phyloP scores from a whole-genome alignment of 2,329 filamentous ascomycete species.

The Sarocladium kiliense region DNA sequence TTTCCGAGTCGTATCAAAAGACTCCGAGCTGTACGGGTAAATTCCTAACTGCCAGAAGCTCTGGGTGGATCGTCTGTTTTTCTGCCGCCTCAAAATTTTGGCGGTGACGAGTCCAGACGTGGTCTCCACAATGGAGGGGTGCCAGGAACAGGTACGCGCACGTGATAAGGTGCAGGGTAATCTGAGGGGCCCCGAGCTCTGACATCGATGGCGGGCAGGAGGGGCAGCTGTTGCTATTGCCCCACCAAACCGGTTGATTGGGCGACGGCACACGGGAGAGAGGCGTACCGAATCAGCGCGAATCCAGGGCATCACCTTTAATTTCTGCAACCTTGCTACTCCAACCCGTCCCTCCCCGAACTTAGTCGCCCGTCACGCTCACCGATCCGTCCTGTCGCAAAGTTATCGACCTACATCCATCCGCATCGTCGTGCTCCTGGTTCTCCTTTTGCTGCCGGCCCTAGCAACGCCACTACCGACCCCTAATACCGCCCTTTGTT shows the following conservation, averaged over 20 bases:
- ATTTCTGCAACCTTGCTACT: constrained; percentile 14
- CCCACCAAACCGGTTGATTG: constrained; percentile 32
- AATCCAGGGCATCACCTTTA: constrained; percentile 18
- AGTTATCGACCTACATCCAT: background rate
- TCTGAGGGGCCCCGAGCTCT: background rate
- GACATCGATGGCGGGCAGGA: background rate
- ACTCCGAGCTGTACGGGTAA: background rate
- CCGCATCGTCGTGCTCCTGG: background rate
- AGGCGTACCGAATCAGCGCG: constrained; percentile 15
- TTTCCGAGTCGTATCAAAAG: background rate
- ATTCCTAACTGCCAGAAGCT: constrained; percentile 7
- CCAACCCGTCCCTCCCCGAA: background rate
- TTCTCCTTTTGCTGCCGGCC: constrained; percentile 11
- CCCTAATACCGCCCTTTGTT: constrained; percentile 12
- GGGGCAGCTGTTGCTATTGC: constrained; percentile 7
- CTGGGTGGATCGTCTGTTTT: constrained; percentile 16
- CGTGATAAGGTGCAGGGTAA: constrained; percentile 9
- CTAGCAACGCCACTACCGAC: constrained; percentile 10
- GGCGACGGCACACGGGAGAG: constrained; percentile 22
- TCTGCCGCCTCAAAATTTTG: constrained; percentile 27
- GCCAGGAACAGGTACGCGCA: background rate
- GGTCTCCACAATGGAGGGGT: background rate
- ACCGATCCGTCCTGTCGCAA: background rate
- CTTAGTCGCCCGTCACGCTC: background rate
- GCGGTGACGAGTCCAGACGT: constrained; percentile 19